Evolutionary conservation across 306 rosid genomes (phyloP), one percentile per base, ranked within the genome.

Genomic region (Castanea crenata): DNA sequence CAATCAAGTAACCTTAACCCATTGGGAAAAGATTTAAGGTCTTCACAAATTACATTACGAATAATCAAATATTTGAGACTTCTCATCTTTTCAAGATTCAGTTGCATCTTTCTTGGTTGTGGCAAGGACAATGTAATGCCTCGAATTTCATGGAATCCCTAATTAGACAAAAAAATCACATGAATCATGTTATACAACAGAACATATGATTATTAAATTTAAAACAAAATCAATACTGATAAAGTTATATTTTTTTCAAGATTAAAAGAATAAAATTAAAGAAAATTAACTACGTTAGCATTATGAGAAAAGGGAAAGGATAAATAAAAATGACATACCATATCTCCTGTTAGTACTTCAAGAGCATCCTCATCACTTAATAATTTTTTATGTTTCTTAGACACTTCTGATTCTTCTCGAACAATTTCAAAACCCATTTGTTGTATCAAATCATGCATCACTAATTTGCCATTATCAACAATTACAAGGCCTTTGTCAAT

Each of bases 361-460:
- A 31, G 44, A 65, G 82, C 84, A 74, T 88, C 85, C 72, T 83
- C 69, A 54, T 74, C 41, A 74, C 54, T 62, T 82, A 86, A 88
- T 3, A 88, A 12, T 73, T 88, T 86, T 32, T 82, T 77, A 0
- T 82, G 74, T 68, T 80, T 71, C 11, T 67, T 76, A 5, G 75
- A 81, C 1, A 77, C 76, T 1, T 62, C 79, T 4, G 79, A 83
- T n/a, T 83, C 76, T 69, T 27, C 51, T 32, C 74, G 65, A 78
- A 82, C 83, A 54, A 84, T 79, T 59, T 82, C 74, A 67, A 55
- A 69, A 2, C 92, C 89, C 49, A 88, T 54, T 74, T 83, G 65
- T 62, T 87, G 85, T 18, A 83, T 18, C 56, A 81, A 82, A 74
- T 83, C 80, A 75, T 83, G 92, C 90, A 89, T 83, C 55, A 4